Base-by-base conservation (phyloP, 2,329 filamentous ascomycete genomes). In the Aspergillus puulaauensis region DNA sequence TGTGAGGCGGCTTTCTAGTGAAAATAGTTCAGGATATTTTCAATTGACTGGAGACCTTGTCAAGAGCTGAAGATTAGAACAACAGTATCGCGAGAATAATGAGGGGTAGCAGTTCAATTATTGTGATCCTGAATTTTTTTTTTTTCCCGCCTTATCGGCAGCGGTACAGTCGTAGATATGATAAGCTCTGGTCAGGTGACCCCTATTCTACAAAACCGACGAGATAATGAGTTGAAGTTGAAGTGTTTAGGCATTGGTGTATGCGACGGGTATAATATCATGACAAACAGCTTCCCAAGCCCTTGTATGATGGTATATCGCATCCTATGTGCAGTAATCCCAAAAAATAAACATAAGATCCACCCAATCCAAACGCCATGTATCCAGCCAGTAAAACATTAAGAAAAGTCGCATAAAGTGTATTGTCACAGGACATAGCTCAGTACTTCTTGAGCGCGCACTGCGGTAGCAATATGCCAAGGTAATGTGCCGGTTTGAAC, bases 381-480 rank as follows among this genome's bases (percentile, higher is more conserved):
- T 52, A 33, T 48, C 44, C 54, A 53, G 43, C 52, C 50, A 40
- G 44, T 24, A 39, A 44, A 51, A 51, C 43, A 46, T 21, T 21
- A 51, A 45, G 41, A 27, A 41, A 56, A 51, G 39, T 49, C 67
- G 33, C 45, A 23, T 19, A 31, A 9, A 31, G 4, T n/a, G 47
- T 44, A 37, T 27, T 11, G 59, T 73, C 62, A 78, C 58, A 77
- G 66, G 65, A 75, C 68, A 68, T 73, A 74, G 61, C 74, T 76
- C 58, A 78, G 56, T 47, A 76, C 64, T 63, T 77, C 71, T 59
- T 77, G 75, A 33, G 74, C 76, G 62, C 72, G 74, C 24, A 75
- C 66, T 40, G 76, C 76, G 0, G 77, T 78, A 31, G 75, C 76
- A 56, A 81, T 73, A 65, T 81, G 79, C 77, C 77, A 80, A 27